A percentile compares a stretch with the other conserved stretches of the same genome.
Evolutionary conservation across 2,329 filamentous ascomycete genomes (phyloP).

Genomic region (Epichloe scottii): DNA sequence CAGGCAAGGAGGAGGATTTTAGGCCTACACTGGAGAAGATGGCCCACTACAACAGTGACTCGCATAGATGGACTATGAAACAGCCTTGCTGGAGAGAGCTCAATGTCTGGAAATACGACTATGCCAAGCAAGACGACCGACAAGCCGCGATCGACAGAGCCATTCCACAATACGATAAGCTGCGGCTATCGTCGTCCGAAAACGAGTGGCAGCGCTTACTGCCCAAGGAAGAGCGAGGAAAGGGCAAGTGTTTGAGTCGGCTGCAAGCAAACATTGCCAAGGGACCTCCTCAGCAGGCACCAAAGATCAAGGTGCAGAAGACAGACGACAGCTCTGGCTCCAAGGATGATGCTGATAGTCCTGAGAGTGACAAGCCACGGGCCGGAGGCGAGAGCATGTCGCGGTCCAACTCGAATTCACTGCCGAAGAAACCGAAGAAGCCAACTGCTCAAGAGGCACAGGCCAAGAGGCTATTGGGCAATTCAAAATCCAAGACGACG

Average conservation of each 20-base stretch:
- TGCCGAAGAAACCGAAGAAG: constrained; percentile 44
- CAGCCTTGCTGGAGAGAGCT: constrained; percentile 50
- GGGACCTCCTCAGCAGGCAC: constrained; percentile 31
- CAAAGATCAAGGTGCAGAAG: constrained; percentile 39
- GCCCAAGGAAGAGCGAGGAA: constrained; percentile 42
- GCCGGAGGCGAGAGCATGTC: constrained; percentile 31
- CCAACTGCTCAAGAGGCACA: constrained; percentile 38
- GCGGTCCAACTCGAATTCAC: constrained; percentile 38
- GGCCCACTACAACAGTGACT: constrained; percentile 35
- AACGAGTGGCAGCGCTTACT: constrained; percentile 51
- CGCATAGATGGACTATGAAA: constrained; percentile 41
- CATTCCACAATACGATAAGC: constrained; percentile 45
- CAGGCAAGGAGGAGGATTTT: constrained; percentile 41
- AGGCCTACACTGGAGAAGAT: constrained; percentile 43
- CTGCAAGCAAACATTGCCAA: constrained; percentile 47
- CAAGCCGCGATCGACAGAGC: constrained; percentile 50
- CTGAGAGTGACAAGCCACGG: constrained; percentile 18
- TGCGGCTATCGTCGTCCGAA: constrained; percentile 41
- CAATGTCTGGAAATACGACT: constrained; percentile 50
- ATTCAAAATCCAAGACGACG: constrained; percentile 22
- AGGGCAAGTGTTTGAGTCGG: constrained; percentile 47
- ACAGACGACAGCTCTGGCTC: constrained; percentile 32
- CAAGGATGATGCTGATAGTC: constrained; percentile 23
- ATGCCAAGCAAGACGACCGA: constrained; percentile 39
- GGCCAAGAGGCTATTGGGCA: constrained; percentile 38